Conservation (phyloP, 2,329 filamentous ascomycete genomes). For the Penicillium sp. region DNA sequence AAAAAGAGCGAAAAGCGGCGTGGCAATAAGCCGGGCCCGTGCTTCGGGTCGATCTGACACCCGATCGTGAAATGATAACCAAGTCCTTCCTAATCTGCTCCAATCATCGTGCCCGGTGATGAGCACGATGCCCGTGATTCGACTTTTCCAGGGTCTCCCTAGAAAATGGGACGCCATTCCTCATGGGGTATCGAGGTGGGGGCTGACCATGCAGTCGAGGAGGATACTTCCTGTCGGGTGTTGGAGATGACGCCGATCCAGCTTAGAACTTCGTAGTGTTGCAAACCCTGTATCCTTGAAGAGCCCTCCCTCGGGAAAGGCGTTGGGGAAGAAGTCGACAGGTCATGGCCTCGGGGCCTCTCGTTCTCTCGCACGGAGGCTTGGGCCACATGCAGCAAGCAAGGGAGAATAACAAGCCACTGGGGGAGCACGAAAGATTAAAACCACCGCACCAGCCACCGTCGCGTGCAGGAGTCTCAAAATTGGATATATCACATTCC, state of each 20-base stretch:
- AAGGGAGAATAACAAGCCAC: constrained; percentile 8
- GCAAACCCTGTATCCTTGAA: neutral
- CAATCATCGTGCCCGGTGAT: constrained; percentile 12
- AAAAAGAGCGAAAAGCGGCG: constrained; percentile 1
- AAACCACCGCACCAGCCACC: constrained; percentile 14
- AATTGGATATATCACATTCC: constrained; percentile 18
- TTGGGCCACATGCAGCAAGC: constrained; percentile 3
- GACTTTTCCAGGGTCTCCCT: constrained; percentile 5
- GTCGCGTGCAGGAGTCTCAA: constrained; percentile 10
- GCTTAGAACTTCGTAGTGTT: neutral
- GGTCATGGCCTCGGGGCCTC: constrained; percentile 1
- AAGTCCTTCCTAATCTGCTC: constrained; percentile 14
- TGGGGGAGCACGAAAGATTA: neutral
- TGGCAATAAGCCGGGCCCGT: constrained; percentile 21
- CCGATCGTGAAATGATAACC: constrained; percentile 15
- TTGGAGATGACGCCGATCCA: neutral
- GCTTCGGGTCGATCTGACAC: constrained; percentile 22
- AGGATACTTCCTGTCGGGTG: constrained; percentile 1
- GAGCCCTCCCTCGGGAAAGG: neutral
- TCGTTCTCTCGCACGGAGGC: neutral
- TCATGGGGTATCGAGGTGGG: constrained; percentile 9
- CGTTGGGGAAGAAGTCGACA: constrained; percentile 4
- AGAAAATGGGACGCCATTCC: neutral
- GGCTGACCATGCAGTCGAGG: constrained; percentile 13
- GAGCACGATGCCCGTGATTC: constrained; percentile 9